Evolutionary conservation across 2,329 filamentous ascomycete species (phyloP), one percentile per base, ranked within the genome.

Genomic region (Phyllosticta capitalensis): DNA sequence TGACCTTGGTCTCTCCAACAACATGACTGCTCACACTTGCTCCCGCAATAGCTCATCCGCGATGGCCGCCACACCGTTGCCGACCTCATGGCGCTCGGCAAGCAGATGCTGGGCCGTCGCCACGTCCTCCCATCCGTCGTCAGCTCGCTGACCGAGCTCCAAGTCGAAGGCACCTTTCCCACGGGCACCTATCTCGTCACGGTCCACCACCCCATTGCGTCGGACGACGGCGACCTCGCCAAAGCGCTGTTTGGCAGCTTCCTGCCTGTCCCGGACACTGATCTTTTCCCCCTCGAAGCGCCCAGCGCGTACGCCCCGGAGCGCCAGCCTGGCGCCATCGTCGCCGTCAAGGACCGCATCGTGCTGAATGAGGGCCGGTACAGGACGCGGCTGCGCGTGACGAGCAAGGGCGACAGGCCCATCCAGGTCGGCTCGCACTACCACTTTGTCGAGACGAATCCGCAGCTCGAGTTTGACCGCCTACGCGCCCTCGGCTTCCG

Each of bases 371-470:
- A 86, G 66, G 87, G 86, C 48, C 81, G 90, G 57, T 85, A 83
- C 74, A 82, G 92, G 62, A 86, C 92, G 64, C 81, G 76, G 61
- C 76, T 97, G 48, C 84, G 79, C 69, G 89, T 97, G 49, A 91
- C 86, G 63, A 96, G 89, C 73, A 89, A 83, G 67, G 92, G 92
- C 6, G 92, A 97, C 73, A 80, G 92, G 30, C 92, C 92, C 1
- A 88, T 96, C 62, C 92, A 96, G 79, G 81, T 89, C 61, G 92
- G 92, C 30, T 95, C 90, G 30, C 92, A 97, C 75, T 97, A 96
- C 72, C 92, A 96, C 75, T 95, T 97, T 71, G 84, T 95, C 68
- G 92, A 97, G 77, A 88, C 86, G n/a, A 97, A 97, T 73, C 89
- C 91, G 0, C 84, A 89, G 71, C 81, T 97, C 55, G 83, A 89